Conservation (phyloP, 768 basidiomycete species). For the Mycena venus region DNA sequence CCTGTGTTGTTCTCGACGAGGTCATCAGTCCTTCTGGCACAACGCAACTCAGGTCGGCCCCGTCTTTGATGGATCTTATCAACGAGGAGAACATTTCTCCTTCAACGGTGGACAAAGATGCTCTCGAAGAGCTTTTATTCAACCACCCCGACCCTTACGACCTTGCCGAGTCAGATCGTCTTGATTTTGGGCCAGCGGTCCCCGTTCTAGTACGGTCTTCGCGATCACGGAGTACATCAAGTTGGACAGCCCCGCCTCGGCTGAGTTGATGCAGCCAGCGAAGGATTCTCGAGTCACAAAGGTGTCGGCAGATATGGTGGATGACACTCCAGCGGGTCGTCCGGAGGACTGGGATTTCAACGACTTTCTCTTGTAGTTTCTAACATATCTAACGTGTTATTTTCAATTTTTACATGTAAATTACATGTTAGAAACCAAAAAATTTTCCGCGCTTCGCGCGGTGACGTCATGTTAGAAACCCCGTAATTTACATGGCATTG, state of each 20-base stretch:
- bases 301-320: too few relatives aligned
- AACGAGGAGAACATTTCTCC: constrained; percentile 18
- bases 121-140: constrained; percentile 8
- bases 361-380: neutral
- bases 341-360: neutral
- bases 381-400: neutral
- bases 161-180: constrained; percentile 3
- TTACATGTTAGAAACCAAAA: constrained; percentile 11
- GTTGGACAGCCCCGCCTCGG: constrained; percentile 1
- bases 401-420: neutral
- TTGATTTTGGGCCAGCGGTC: neutral
- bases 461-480: constrained; percentile 5
- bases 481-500: neutral
- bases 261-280: neutral
- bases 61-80: constrained; percentile 13
- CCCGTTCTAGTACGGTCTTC: neutral
- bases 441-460: constrained; percentile 9
- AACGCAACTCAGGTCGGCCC: constrained; percentile 6
- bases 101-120: neutral
- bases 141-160: constrained; percentile 26
- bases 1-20: too few relatives aligned
- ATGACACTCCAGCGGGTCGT: neutral
- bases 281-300: too few relatives aligned
- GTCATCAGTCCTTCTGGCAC: too few relatives aligned
- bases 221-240: constrained; percentile 18